A percentile compares a stretch with the other conserved stretches of the same genome.
These are phyloP conservation scores for Diaporthe sp. DNA, from an alignment of 2,329 filamentous ascomycete genomes.

Conservation along the genomic window DNA sequence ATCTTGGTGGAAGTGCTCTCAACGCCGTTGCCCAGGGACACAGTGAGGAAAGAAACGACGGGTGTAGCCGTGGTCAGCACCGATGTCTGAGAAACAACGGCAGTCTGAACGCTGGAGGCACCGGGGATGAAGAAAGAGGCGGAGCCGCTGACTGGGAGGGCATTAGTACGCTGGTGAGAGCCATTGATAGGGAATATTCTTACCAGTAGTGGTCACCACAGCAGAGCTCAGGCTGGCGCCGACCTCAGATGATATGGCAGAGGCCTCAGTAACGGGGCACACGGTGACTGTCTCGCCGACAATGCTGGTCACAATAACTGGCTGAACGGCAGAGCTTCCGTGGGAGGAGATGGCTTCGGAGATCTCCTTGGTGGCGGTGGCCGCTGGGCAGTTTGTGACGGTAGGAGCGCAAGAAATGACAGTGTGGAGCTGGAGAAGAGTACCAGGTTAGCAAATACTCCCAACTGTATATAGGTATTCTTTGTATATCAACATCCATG, in stretches of 20 bases:
- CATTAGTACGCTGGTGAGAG: background rate
- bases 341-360: conserved; percentile 34
- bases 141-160: conserved; percentile 18
- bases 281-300: conserved; percentile 44
- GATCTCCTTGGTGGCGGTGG: conserved; percentile 30
- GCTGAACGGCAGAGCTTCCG: conserved; percentile 40
- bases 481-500: no score
- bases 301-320: conserved; percentile 44
- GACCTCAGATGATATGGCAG: conserved; percentile 30
- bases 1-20: conserved; percentile 21
- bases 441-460: background rate
- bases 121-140: conserved; percentile 36
- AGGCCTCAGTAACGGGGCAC: conserved; percentile 42
- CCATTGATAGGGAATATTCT: background rate
- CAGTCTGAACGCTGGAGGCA: conserved; percentile 18
- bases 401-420: conserved; percentile 46
- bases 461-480: no score
- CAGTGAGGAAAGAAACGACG: conserved; percentile 7
- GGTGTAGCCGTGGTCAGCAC: conserved; percentile 1
- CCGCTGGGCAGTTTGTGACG: conserved; percentile 48
- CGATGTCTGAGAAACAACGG: background rate
- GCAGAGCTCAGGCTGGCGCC: conserved; percentile 39
- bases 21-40: background rate
- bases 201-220: conserved; percentile 35
- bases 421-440: conserved; percentile 40